Evolutionary conservation across 2,329 filamentous ascomycete species (phyloP).

Genomic region (Fusarium lateritium): DNA sequence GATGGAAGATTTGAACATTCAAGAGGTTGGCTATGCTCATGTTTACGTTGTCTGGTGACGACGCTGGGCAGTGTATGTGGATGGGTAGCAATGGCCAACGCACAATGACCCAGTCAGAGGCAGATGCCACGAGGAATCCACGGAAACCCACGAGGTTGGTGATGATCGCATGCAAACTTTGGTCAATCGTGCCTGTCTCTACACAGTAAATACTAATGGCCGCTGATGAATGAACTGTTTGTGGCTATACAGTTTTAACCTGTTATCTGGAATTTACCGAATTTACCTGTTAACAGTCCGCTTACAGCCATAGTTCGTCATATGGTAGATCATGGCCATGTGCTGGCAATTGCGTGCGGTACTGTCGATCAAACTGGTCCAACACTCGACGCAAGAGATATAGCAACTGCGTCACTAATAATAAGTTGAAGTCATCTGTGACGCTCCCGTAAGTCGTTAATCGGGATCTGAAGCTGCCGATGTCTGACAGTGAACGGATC

Average conservation of each 20-base stretch:
- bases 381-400: slow-evolving; percentile 22
- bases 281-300: not conserved
- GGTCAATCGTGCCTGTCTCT: not conserved
- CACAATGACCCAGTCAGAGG: slow-evolving; percentile 26
- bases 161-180: slow-evolving; percentile 35
- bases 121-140: slow-evolving; percentile 22
- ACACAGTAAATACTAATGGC: slow-evolving; percentile 20
- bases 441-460: slow-evolving; percentile 9
- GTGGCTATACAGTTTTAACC: slow-evolving; percentile 7
- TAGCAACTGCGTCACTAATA: slow-evolving; percentile 7
- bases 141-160: slow-evolving; percentile 34
- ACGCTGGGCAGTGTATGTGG: slow-evolving; percentile 26
- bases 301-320: slow-evolving; percentile 14
- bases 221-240: slow-evolving; percentile 20
- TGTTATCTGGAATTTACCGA: slow-evolving; percentile 3
- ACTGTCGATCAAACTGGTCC: not conserved
- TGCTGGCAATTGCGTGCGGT: not conserved
- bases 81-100: slow-evolving; percentile 13
- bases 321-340: slow-evolving; percentile 20
- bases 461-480: slow-evolving; percentile 37
- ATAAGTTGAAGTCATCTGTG: not conserved
- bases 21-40: slow-evolving; percentile 35
- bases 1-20: not conserved
- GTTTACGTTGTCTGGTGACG: slow-evolving; percentile 43
- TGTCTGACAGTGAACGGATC: slow-evolving; percentile 17